A percentile compares a stretch with the other conserved stretches of the same genome.
Conservation (phyloP, 1,284 basidiomycete genomes). For the Cryptococcus wingfieldii region DNA sequence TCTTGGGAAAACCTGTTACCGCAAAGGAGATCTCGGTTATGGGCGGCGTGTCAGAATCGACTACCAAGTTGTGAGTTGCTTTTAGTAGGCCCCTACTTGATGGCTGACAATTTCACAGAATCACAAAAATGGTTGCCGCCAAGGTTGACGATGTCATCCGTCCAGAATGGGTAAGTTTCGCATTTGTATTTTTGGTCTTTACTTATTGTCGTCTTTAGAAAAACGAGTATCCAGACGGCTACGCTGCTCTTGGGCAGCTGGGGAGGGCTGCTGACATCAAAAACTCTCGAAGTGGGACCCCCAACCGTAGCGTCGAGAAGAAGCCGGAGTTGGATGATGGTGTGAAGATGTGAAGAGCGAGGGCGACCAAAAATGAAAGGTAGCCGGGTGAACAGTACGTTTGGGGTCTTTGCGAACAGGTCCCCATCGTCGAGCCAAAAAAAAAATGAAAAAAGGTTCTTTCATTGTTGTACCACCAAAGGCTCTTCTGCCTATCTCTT, state of each 20-base stretch:
- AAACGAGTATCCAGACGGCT: constrained; percentile 7
- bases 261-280: constrained; percentile 11
- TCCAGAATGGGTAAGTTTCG: constrained; percentile 43
- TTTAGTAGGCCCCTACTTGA: background rate
- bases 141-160: constrained; percentile 38
- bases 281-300: constrained; percentile 14
- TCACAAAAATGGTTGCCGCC: constrained; percentile 38
- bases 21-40: constrained; percentile 85
- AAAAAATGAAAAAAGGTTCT: too few relatives aligned
- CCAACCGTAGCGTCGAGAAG: background rate
- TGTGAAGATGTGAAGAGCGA: background rate
- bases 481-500: too few relatives aligned
- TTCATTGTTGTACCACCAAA: too few relatives aligned
- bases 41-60: constrained; percentile 96
- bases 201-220: constrained; percentile 2
- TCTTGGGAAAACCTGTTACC: constrained; percentile 69
- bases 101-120: constrained; percentile 37
- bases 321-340: background rate
- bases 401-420: too few relatives aligned
- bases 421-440: too few relatives aligned
- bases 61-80: constrained; percentile 67
- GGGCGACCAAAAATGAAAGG: too few relatives aligned
- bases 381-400: too few relatives aligned
- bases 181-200: background rate
- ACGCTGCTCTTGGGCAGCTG: constrained; percentile 6